phyloP scores from a whole-genome alignment of 2,329 filamentous ascomycete species.

The Reticulascus tulasneorum region DNA sequence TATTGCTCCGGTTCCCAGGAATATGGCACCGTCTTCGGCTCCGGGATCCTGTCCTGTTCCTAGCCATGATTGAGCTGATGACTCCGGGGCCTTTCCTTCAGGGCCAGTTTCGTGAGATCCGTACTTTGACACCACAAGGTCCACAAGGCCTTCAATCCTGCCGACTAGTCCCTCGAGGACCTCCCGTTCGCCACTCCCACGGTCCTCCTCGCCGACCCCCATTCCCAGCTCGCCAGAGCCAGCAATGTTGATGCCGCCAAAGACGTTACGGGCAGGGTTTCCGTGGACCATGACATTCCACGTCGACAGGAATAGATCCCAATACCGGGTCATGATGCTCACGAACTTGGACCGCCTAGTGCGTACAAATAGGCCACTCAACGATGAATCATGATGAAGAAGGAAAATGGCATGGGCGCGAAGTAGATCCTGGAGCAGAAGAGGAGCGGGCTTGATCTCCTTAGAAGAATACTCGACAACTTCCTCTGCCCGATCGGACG shows the following conservation, averaged over 20 bases:
- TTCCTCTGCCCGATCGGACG: slow-evolving; percentile 36
- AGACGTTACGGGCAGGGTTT: slow-evolving; percentile 76
- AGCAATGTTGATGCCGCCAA: slow-evolving; percentile 81
- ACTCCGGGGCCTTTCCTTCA: slow-evolving; percentile 19
- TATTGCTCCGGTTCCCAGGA: slow-evolving; percentile 73
- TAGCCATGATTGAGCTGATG: too few relatives aligned
- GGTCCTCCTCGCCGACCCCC: slow-evolving; percentile 92
- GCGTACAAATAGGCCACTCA: slow-evolving; percentile 66
- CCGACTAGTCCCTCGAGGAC: slow-evolving; percentile 85
- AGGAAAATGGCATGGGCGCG: slow-evolving; percentile 82
- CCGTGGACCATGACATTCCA: slow-evolving; percentile 93
- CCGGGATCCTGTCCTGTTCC: slow-evolving; percentile 65
- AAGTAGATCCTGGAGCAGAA: slow-evolving; percentile 76
- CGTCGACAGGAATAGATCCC: slow-evolving; percentile 63
- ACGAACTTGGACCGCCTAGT: slow-evolving; percentile 66
- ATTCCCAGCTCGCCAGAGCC: slow-evolving; percentile 88
- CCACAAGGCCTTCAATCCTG: slow-evolving; percentile 78
- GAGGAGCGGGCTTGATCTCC: slow-evolving; percentile 77
- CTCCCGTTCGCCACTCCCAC: slow-evolving; percentile 88
- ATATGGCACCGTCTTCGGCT: slow-evolving; percentile 78
- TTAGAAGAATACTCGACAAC: slow-evolving; percentile 78
- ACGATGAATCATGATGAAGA: slow-evolving; percentile 76
- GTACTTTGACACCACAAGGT: slow-evolving; percentile 84
- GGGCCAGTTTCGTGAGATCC: slow-evolving; percentile 41
- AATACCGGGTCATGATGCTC: slow-evolving; percentile 71